These are phyloP conservation scores for Magnolia changhungtana DNA, from an alignment of 164 flowering plant genomes.

Conservation along the genomic window DNA sequence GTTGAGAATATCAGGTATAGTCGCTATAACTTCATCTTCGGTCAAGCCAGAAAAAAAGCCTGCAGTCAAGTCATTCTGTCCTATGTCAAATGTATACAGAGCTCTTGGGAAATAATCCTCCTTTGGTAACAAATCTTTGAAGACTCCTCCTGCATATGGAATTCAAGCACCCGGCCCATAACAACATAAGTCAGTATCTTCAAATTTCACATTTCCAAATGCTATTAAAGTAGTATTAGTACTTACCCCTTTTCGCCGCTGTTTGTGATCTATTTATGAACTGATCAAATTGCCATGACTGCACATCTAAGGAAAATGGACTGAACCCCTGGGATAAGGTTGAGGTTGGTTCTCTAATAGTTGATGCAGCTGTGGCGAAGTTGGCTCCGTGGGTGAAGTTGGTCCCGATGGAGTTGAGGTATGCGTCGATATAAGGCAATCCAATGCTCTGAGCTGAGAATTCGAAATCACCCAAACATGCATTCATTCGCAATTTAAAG, in stretches of 20 bases:
- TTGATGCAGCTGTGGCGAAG: slow-evolving; percentile 35
- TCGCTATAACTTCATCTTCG: slow-evolving; percentile 30
- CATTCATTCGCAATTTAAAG: not conserved
- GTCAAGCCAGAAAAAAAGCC: slow-evolving; percentile 35
- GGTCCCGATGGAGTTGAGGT: slow-evolving; percentile 47
- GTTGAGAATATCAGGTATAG: slow-evolving; percentile 38
- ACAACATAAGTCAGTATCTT: not conserved
- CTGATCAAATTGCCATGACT: slow-evolving; percentile 35
- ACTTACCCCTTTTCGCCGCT: not conserved
- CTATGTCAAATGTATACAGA: slow-evolving; percentile 49
- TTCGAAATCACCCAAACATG: not conserved
- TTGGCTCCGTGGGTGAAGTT: slow-evolving; percentile 65
- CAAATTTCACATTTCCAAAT: not conserved
- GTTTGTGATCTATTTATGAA: slow-evolving; percentile 30
- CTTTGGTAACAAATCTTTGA: slow-evolving; percentile 29
- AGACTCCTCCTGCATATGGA: slow-evolving; percentile 15
- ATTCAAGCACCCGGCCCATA: too few relatives aligned
- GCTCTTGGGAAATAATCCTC: slow-evolving; percentile 35
- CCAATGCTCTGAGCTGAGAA: slow-evolving; percentile 45
- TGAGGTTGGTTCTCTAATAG: slow-evolving; percentile 44
- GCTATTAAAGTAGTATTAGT: not conserved
- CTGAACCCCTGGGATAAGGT: slow-evolving; percentile 45
- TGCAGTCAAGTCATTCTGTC: slow-evolving; percentile 48
- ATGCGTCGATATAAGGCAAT: slow-evolving; percentile 42
- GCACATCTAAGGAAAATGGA: slow-evolving; percentile 51